Percentiles rank a stretch among this genome's conserved stretches.
phyloP scores from a whole-genome alignment of 352 stramenopile genomes.

The Phytophthora pseudosyringae region DNA sequence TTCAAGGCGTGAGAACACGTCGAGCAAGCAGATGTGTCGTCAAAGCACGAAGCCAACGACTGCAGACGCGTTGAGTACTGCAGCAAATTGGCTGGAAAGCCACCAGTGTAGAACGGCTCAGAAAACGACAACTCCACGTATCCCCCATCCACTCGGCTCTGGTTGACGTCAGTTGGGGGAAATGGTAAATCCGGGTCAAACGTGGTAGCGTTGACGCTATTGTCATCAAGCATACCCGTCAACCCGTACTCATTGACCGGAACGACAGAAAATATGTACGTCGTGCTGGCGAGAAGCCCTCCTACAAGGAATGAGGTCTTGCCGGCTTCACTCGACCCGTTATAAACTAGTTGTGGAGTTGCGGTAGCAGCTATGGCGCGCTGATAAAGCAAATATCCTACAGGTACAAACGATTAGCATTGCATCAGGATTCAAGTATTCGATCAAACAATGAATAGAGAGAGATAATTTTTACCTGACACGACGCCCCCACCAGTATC shows the following conservation, averaged over 20 bases:
- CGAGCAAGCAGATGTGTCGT: conserved; percentile 17
- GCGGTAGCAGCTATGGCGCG: background rate
- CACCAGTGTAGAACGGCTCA: conserved; percentile 35
- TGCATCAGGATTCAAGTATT: background rate
- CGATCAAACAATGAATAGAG: background rate
- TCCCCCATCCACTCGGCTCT: conserved; percentile 34
- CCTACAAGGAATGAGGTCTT: conserved; percentile 22
- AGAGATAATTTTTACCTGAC: conserved; percentile 32
- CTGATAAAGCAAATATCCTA: conserved; percentile 42
- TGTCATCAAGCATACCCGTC: conserved; percentile 16
- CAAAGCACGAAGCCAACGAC: conserved; percentile 39
- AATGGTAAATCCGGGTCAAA: conserved; percentile 23
- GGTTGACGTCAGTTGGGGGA: conserved; percentile 15
- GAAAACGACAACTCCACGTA: conserved; percentile 38
- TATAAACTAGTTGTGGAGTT: conserved; percentile 27
- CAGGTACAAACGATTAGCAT: background rate
- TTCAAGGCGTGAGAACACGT: conserved; percentile 29
- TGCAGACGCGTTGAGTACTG: conserved; percentile 30
- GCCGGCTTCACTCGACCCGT: conserved; percentile 21
- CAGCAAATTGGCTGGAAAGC: conserved; percentile 25
- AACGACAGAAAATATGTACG: conserved; percentile 48
- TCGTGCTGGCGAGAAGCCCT: conserved; percentile 30
- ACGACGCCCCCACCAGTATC: conserved; percentile 50
- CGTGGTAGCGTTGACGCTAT: conserved; percentile 26
- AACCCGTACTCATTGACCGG: conserved; percentile 57